These are phyloP conservation scores for Talaromyces sp. DNA, from an alignment of 2,329 filamentous ascomycete species.

Conservation along the genomic window DNA sequence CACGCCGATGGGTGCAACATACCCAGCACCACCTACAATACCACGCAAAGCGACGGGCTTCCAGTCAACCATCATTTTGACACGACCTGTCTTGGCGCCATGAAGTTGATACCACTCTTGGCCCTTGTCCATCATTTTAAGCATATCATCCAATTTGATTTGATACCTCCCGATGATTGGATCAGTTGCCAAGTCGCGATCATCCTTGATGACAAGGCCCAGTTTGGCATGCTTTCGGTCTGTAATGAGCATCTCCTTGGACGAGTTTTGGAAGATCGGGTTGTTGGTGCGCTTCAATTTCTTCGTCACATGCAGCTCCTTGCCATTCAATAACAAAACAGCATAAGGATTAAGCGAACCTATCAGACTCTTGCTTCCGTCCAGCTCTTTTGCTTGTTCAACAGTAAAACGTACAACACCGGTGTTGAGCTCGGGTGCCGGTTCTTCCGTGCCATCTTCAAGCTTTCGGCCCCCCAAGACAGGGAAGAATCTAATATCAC, in stretches of 20 bases:
- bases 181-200: constrained; percentile 78
- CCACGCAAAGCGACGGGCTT: constrained; percentile 87
- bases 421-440: constrained; percentile 83
- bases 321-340: constrained; percentile 81
- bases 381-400: constrained; percentile 93
- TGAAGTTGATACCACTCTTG: constrained; percentile 94
- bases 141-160: constrained; percentile 90
- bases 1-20: constrained; percentile 89
- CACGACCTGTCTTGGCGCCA: constrained; percentile 75
- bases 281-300: constrained; percentile 97
- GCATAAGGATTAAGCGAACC: constrained; percentile 91
- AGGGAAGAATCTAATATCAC: constrained; percentile 92
- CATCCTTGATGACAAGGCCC: constrained; percentile 91
- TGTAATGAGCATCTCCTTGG: constrained; percentile 91
- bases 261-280: constrained; percentile 89
- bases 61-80: constrained; percentile 90
- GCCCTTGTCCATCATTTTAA: constrained; percentile 84
- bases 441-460: constrained; percentile 72
- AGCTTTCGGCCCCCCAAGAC: constrained; percentile 66
- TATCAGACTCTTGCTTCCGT: constrained; percentile 85
- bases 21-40: constrained; percentile 72
- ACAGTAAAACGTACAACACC: constrained; percentile 92
- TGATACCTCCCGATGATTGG: constrained; percentile 87
- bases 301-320: constrained; percentile 82
- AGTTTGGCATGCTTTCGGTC: constrained; percentile 87